Conservation (phyloP, 2,329 filamentous ascomycete species). For the Claviceps sp. region DNA sequence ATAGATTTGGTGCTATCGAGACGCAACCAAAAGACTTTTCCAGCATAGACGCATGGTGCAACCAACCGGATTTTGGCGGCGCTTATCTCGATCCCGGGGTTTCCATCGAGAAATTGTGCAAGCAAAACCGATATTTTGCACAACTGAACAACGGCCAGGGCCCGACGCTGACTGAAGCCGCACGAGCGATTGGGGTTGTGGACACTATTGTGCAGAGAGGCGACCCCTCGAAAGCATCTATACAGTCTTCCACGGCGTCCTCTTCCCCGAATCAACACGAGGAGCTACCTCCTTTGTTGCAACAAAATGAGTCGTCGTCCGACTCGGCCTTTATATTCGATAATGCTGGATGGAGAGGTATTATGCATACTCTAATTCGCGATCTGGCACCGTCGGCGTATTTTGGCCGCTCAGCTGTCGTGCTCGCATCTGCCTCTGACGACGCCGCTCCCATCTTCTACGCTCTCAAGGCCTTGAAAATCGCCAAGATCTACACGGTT, state of each 20-base stretch:
- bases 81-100: conserved; percentile 69
- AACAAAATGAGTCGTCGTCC: conserved; percentile 26
- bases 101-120: conserved; percentile 45
- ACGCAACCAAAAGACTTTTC: conserved; percentile 49
- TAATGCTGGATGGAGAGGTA: conserved; percentile 77
- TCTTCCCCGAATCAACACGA: conserved; percentile 28
- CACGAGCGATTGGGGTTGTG: conserved; percentile 63
- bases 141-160: conserved; percentile 36
- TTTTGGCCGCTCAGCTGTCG: conserved; percentile 58
- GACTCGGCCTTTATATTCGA: conserved; percentile 55
- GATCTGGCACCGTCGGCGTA: conserved; percentile 78
- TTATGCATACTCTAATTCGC: conserved; percentile 65
- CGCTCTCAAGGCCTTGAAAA: conserved; percentile 60
- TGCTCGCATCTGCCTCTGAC: conserved; percentile 58
- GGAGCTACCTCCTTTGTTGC: conserved; percentile 3
- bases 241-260: conserved; percentile 33
- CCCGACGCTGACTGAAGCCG: conserved; percentile 58
- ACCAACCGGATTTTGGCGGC: conserved; percentile 65
- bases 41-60: conserved; percentile 58
- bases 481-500: conserved; percentile 72
- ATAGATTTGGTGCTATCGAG: conserved; percentile 65
- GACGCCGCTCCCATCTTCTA: conserved; percentile 71
- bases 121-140: conserved; percentile 37
- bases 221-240: conserved; percentile 28
- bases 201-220: conserved; percentile 62